Evolutionary conservation across 2,329 filamentous ascomycete genomes (phyloP).

Genomic region (Acrocalymma vagum): DNA sequence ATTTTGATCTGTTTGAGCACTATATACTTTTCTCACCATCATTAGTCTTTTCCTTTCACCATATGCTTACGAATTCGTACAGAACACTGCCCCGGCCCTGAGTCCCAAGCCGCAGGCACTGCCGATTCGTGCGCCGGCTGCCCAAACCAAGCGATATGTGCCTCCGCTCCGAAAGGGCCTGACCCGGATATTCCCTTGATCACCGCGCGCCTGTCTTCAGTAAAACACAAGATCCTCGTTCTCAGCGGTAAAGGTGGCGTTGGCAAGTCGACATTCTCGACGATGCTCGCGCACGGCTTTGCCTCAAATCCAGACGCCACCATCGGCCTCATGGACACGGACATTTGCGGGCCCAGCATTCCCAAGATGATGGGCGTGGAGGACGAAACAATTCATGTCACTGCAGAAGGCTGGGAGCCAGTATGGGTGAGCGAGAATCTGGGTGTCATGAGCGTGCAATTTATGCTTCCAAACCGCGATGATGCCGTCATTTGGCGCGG

Average conservation of each 20-base stretch:
- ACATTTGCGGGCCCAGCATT: slow-evolving; percentile 95
- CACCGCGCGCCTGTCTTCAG: slow-evolving; percentile 78
- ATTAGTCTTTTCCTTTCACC: background rate
- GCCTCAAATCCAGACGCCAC: slow-evolving; percentile 79
- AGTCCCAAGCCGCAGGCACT: slow-evolving; percentile 72
- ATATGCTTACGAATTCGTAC: slow-evolving; percentile 6
- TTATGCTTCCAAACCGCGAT: slow-evolving; percentile 93
- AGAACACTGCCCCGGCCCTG: slow-evolving; percentile 94
- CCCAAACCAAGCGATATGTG: slow-evolving; percentile 95
- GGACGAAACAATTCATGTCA: slow-evolving; percentile 90
- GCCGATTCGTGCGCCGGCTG: slow-evolving; percentile 91
- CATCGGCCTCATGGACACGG: slow-evolving; percentile 96
- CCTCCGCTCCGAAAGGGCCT: slow-evolving; percentile 90
- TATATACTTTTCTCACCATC: slow-evolving; percentile 68
- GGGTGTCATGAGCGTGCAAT: slow-evolving; percentile 96
- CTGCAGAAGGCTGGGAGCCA: slow-evolving; percentile 87
- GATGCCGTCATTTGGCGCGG: slow-evolving; percentile 98
- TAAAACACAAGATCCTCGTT: slow-evolving; percentile 92
- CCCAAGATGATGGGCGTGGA: slow-evolving; percentile 99
- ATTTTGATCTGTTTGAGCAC: too few relatives aligned
- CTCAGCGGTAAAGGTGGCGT: slow-evolving; percentile 96
- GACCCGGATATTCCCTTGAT: slow-evolving; percentile 94
- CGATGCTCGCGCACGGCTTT: slow-evolving; percentile 87
- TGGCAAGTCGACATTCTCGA: slow-evolving; percentile 93
- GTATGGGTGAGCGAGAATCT: slow-evolving; percentile 96